Percentiles rank a stretch among this genome's conserved stretches.
Conservation (phyloP, 768 basidiomycete genomes). For the Kwoniella botswanensis region DNA sequence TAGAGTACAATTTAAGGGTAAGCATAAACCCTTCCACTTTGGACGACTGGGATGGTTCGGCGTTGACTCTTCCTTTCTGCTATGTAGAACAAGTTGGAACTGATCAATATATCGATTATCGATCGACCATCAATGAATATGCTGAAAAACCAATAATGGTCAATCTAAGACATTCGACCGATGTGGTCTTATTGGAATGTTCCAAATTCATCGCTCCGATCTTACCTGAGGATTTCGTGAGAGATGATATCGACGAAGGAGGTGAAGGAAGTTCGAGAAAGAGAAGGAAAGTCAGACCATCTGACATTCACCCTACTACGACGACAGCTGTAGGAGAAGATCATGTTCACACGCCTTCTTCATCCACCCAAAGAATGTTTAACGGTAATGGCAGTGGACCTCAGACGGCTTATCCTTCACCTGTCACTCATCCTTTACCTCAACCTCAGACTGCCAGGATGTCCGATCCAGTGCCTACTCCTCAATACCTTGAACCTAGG, state of each 20-base stretch:
- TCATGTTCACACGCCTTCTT: background rate
- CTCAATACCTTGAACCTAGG: background rate
- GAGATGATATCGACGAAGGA: constrained; percentile 1
- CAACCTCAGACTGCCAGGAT: constrained; percentile 11
- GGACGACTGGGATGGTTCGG: background rate
- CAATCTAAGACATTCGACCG: constrained; percentile 14
- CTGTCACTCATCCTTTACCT: constrained; percentile 5
- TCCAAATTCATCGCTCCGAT: constrained; percentile 36
- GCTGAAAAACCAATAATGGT: constrained; percentile 25
- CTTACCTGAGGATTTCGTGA: constrained; percentile 28
- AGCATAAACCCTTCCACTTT: constrained; percentile 16
- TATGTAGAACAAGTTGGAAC: constrained; percentile 39
- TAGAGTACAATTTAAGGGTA: constrained; percentile 42
- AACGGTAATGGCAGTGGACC: constrained; percentile 2
- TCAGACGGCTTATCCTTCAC: constrained; percentile 7
- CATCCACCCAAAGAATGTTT: background rate
- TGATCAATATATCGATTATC: constrained; percentile 41
- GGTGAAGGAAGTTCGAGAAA: constrained; percentile 8
- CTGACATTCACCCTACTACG: constrained; percentile 1
- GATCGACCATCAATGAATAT: constrained; percentile 34
- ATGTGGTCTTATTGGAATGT: constrained; percentile 32
- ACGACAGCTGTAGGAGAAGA: too few relatives aligned
- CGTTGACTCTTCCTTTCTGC: background rate
- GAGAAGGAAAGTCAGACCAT: constrained; percentile 19
- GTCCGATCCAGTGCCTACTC: background rate